These are phyloP conservation scores for Calocera viscosa DNA, from an alignment of 768 basidiomycete genomes.

Conservation along the genomic window DNA sequence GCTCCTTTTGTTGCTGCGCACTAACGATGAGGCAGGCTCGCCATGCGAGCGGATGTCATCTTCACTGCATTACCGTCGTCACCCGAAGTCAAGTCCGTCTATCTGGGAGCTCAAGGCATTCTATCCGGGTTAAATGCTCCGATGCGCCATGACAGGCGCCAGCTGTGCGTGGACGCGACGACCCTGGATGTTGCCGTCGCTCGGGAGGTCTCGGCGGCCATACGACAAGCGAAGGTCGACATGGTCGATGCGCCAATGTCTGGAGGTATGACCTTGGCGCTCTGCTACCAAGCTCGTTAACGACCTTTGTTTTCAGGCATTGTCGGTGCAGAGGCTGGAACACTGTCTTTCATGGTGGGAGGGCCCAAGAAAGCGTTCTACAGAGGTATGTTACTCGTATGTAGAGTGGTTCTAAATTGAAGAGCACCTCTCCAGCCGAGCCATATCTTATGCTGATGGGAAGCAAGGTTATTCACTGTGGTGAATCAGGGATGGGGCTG, in stretches of 20 bases:
- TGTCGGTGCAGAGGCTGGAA: constrained; percentile 73
- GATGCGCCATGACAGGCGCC: constrained; percentile 33
- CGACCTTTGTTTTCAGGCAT: constrained; percentile 44
- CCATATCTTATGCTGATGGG: constrained; percentile 66
- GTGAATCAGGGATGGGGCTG: constrained; percentile 65
- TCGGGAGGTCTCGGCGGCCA: constrained; percentile 45
- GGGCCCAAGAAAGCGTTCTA: constrained; percentile 50
- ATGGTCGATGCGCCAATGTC: constrained; percentile 94
- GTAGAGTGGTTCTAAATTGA: not conserved
- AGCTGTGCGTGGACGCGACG: constrained; percentile 79
- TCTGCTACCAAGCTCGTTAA: not conserved
- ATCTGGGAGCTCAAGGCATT: constrained; percentile 46
- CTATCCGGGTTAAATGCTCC: constrained; percentile 43
- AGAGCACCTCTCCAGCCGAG: constrained; percentile 29
- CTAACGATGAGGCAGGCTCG: constrained; percentile 18
- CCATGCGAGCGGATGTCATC: constrained; percentile 34
- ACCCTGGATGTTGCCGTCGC: constrained; percentile 74
- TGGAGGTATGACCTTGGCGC: constrained; percentile 49
- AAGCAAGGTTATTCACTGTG: constrained; percentile 68
- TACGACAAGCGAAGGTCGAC: constrained; percentile 43
- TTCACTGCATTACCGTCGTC: constrained; percentile 90
- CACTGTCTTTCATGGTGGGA: constrained; percentile 85
- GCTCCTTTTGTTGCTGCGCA: constrained; percentile 43
- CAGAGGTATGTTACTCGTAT: constrained; percentile 13
- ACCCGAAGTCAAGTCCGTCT: constrained; percentile 72